Percentiles rank a stretch among this genome's conserved stretches.
phyloP scores from a whole-genome alignment of 1,284 basidiomycete genomes.

The Tilletia walkeri region DNA sequence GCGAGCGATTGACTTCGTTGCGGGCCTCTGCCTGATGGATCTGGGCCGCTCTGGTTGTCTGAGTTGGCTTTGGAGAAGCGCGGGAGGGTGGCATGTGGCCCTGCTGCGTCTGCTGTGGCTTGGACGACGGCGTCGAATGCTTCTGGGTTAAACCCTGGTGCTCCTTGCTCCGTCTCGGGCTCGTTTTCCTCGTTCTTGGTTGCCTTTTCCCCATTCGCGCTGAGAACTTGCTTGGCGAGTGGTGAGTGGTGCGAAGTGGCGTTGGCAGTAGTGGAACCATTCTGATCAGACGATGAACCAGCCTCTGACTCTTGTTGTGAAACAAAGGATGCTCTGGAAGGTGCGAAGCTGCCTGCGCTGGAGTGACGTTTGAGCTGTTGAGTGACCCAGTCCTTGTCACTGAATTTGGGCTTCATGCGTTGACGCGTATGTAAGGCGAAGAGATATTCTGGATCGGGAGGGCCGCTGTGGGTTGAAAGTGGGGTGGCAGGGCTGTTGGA shows the following conservation, averaged over 20 bases:
- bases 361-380: neutral
- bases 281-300: neutral
- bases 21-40: too few species aligned
- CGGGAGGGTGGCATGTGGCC: neutral
- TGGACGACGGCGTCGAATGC: conserved; percentile 7
- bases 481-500: neutral
- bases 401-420: conserved; percentile 37
- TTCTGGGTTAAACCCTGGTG: neutral
- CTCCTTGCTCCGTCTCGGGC: too few species aligned
- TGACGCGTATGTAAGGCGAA: conserved; percentile 45
- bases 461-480: neutral
- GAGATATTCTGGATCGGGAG: conserved; percentile 24
- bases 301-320: neutral
- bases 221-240: too few species aligned
- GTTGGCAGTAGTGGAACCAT: too few species aligned
- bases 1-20: too few species aligned
- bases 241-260: too few species aligned
- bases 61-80: conserved; percentile 9
- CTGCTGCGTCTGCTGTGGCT: conserved; percentile 19
- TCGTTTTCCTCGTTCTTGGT: too few species aligned
- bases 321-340: neutral
- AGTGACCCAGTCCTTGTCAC: neutral
- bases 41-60: neutral
- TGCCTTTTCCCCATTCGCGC: too few species aligned
- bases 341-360: neutral